These are phyloP conservation scores for Alternaria gansuensis DNA, from an alignment of 2,329 filamentous ascomycete species.

Conservation along the genomic window DNA sequence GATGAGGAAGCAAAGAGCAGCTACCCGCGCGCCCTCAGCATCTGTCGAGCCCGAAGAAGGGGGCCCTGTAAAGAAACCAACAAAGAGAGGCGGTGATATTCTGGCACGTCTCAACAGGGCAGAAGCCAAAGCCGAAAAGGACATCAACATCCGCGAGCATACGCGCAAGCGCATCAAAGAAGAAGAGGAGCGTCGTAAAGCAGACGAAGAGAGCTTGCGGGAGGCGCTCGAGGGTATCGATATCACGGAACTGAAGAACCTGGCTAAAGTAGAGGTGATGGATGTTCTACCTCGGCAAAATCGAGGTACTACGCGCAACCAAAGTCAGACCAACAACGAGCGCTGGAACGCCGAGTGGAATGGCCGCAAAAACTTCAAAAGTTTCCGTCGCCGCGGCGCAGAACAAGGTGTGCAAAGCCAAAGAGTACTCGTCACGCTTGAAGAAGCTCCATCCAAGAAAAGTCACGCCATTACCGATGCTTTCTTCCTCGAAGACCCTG, in stretches of 20 bases:
- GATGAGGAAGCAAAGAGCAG: slow-evolving; percentile 75
- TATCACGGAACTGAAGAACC: slow-evolving; percentile 73
- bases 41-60: slow-evolving; percentile 48
- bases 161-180: slow-evolving; percentile 61
- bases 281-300: slow-evolving; percentile 62
- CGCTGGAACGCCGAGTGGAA: slow-evolving; percentile 93
- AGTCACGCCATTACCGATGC: slow-evolving; percentile 78
- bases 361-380: slow-evolving; percentile 94
- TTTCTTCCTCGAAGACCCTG: slow-evolving; percentile 71
- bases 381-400: slow-evolving; percentile 67
- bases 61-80: slow-evolving; percentile 44
- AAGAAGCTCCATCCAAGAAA: slow-evolving; percentile 72
- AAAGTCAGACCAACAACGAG: slow-evolving; percentile 56
- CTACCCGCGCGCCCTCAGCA: slow-evolving; percentile 41
- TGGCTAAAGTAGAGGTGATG: slow-evolving; percentile 81
- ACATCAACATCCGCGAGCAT: slow-evolving; percentile 67
- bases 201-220: slow-evolving; percentile 71
- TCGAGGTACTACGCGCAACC: slow-evolving; percentile 30
- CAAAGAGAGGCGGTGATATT: slow-evolving; percentile 48
- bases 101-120: slow-evolving; percentile 51
- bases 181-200: slow-evolving; percentile 61
- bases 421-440: slow-evolving; percentile 73
- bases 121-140: slow-evolving; percentile 61
- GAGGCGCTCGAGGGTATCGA: slow-evolving; percentile 70
- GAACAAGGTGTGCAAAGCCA: slow-evolving; percentile 56